These are phyloP conservation scores for Anastatica hierochuntica DNA, from an alignment of 345 rosid genomes.

Conservation along the genomic window DNA sequence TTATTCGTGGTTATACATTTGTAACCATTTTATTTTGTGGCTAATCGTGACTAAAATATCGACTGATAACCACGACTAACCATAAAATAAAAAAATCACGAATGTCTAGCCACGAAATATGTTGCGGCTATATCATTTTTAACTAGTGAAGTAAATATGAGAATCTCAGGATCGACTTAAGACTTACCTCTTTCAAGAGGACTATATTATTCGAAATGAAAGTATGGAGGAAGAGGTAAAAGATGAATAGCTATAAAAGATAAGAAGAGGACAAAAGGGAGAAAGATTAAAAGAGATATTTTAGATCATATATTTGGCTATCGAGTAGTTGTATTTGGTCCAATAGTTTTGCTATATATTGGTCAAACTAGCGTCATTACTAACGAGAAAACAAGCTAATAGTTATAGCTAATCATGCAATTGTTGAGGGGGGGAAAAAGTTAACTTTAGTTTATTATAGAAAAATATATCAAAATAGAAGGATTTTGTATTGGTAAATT, in stretches of 20 bases:
- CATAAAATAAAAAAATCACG: no score
- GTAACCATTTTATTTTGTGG: no score
- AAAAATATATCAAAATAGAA: no score
- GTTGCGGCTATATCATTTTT: no score
- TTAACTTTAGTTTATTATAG: background rate
- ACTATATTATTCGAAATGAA: background rate
- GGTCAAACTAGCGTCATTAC: background rate
- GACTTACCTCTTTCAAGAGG: conserved; percentile 14
- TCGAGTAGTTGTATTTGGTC: conserved; percentile 11
- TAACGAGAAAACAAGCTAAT: conserved; percentile 2
- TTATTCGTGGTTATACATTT: no score
- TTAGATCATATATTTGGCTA: background rate
- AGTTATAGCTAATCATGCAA: conserved; percentile 10
- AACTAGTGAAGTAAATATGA: no score
- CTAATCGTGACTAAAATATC: no score
- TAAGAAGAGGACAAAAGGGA: conserved; percentile 7
- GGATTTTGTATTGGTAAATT: no score
- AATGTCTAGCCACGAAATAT: no score
- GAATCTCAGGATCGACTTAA: no score
- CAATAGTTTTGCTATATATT: conserved; percentile 8
- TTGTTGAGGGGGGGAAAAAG: background rate
- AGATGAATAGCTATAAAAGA: background rate
- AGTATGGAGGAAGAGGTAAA: conserved; percentile 3
- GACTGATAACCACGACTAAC: no score
- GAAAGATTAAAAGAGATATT: background rate